A percentile compares a stretch with the other conserved stretches of the same genome.
phyloP scores from a whole-genome alignment of 257 asterid genomes.

The Primulina huaijiensis region DNA sequence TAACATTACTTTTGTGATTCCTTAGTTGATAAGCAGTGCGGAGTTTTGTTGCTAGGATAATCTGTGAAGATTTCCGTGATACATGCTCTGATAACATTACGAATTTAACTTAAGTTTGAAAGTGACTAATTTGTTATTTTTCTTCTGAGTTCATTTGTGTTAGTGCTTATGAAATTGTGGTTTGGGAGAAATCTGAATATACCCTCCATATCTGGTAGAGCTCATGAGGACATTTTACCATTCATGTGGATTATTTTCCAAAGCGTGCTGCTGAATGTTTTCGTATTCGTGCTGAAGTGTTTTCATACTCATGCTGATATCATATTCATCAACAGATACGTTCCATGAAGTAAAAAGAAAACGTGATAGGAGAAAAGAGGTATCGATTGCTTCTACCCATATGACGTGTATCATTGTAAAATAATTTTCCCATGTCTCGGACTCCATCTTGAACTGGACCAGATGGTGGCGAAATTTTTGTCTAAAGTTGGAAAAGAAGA shows the following conservation, averaged over 20 bases:
- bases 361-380: slow-evolving; percentile 79
- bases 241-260: slow-evolving; percentile 9
- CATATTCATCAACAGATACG: slow-evolving; percentile 53
- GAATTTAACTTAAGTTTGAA: neutral
- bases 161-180: neutral
- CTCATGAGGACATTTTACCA: slow-evolving; percentile 16
- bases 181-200: slow-evolving; percentile 4
- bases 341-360: slow-evolving; percentile 88
- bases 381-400: slow-evolving; percentile 25
- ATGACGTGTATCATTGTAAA: neutral
- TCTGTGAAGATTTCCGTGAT: slow-evolving; percentile 10
- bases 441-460: neutral
- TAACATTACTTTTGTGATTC: neutral
- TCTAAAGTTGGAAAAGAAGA: neutral
- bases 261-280: slow-evolving; percentile 28
- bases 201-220: slow-evolving; percentile 10
- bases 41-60: neutral
- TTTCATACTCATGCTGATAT: neutral
- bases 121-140: slow-evolving; percentile 1
- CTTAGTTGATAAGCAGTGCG: neutral
- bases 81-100: slow-evolving; percentile 16
- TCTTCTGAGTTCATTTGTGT: neutral
- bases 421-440: neutral
- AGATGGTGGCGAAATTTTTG: neutral
- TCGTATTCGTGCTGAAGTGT: slow-evolving; percentile 20